These are phyloP conservation scores for Geranium rotundifolium DNA, from an alignment of 345 rosid species.

Conservation along the genomic window DNA sequence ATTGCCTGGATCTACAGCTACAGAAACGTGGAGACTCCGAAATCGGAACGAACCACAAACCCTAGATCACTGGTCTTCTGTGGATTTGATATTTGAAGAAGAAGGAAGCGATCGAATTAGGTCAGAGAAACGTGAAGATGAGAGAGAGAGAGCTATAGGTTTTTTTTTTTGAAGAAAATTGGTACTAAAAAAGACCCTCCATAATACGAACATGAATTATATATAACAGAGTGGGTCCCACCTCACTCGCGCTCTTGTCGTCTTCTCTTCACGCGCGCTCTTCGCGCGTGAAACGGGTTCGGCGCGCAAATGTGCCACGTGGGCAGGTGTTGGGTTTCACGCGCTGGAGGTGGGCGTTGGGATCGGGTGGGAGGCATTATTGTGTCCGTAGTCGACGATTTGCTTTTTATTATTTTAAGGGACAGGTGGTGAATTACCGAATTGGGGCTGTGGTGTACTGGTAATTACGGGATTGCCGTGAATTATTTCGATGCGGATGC, in stretches of 20 bases:
- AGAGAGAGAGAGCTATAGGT: constrained; percentile 13
- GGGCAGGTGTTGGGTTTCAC: neutral
- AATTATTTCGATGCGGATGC: neutral
- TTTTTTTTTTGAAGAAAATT: neutral
- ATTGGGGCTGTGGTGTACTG: accelerated
- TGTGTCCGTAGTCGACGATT: constrained; percentile 28
- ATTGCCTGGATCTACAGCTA: too few species aligned
- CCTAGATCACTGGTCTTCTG: too few species aligned
- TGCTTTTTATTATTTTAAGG: constrained; percentile 27
- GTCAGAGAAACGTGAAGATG: constrained; percentile 6
- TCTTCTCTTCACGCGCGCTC: constrained; percentile 3
- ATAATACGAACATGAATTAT: constrained; percentile 40
- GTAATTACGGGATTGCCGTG: constrained; percentile 10
- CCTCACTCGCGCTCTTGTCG: constrained; percentile 12
- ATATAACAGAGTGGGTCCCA: constrained; percentile 18
- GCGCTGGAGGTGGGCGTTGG: constrained; percentile 15
- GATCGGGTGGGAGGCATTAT: constrained; percentile 12
- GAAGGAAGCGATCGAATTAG: neutral
- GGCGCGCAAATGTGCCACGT: too few species aligned
- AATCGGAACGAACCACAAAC: too few species aligned
- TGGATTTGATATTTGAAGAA: too few species aligned
- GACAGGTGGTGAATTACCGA: neutral
- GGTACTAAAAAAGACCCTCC: constrained; percentile 11
- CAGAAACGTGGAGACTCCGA: too few species aligned
- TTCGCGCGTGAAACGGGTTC: too few species aligned